Evolutionary conservation across 176 grass and related monocot genomes (phyloP), one percentile per base, ranked within the genome.

Genomic region (Triticum turgidum): DNA sequence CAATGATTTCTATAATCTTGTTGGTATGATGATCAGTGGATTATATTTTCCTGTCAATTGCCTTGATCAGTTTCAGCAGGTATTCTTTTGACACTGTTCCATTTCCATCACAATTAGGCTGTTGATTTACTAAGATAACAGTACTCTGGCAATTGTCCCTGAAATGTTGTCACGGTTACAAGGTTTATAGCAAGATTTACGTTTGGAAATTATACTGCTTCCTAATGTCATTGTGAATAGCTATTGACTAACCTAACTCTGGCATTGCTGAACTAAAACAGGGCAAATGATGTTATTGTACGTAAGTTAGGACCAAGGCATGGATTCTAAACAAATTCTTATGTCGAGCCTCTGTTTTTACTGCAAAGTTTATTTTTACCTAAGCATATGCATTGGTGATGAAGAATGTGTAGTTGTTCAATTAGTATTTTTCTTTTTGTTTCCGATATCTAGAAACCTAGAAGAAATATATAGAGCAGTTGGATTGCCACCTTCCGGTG

Each of bases 1-100:
- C 45, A 82, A 82, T 38, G 80, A 82, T 70, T 82, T 82, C 29
- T 82, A 35, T 70, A 18, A 13, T 82, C 65, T 70, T 24, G 17
- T 38, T 0, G 80, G 65, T 37, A 49, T 69, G 65, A 56, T 5
- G 1, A 32, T 6, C 5, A 8, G 4, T 82, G 65, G 7, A 17
- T 15, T 17, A 7, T 82, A 82, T 24, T 3, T 68, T 54, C 44
- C 80, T 22, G 13, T 41, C 78, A 64, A 15, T n/a, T 7, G 69
- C 5, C 27, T 69, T 25, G 0, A 82, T 24, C 11, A 38, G 20
- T n/a, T 69, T 5, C 45, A 9, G 6, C 62, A 81, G 79, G 79
- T 81, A 81, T 81, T 3, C 8, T 20, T 44, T 45, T 62, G 5
- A 80, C 6, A 64, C 7, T 22, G 61, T 42, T 44, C 12, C 1